Percentiles rank a stretch among this genome's conserved stretches.
These are phyloP conservation scores for Ophiosphaerella narmari DNA, from an alignment of 2,329 filamentous ascomycete genomes.

Conservation along the genomic window DNA sequence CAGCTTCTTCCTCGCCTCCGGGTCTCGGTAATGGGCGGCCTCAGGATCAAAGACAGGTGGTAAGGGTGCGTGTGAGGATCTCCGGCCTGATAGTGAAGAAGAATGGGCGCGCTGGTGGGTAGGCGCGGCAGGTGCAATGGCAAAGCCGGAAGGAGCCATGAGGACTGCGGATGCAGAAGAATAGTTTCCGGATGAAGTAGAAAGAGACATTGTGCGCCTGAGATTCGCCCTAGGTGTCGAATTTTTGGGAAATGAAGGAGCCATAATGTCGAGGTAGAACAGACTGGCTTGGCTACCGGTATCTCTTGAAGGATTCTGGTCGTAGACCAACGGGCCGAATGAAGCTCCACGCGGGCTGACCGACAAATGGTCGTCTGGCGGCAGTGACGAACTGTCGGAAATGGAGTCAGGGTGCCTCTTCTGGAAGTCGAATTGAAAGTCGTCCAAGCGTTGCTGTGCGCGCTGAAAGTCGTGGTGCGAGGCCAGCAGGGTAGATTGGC, in stretches of 20 bases:
- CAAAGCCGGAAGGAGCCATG: slow-evolving; percentile 46
- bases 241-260: slow-evolving; percentile 23
- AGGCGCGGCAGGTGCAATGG: slow-evolving; percentile 34
- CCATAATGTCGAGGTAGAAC: slow-evolving; percentile 36
- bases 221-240: slow-evolving; percentile 16
- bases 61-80: slow-evolving; percentile 31
- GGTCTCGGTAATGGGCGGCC: slow-evolving; percentile 86
- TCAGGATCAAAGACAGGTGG: slow-evolving; percentile 61
- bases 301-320: slow-evolving; percentile 20
- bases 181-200: slow-evolving; percentile 65
- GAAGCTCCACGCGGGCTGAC: slow-evolving; percentile 23
- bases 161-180: slow-evolving; percentile 52
- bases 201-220: slow-evolving; percentile 72
- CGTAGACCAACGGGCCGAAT: slow-evolving; percentile 10
- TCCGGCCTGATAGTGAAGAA: slow-evolving; percentile 31
- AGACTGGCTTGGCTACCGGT: slow-evolving; percentile 17
- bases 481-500: slow-evolving; percentile 22
- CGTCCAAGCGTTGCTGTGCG: slow-evolving; percentile 36
- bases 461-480: slow-evolving; percentile 16
- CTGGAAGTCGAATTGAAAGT: slow-evolving; percentile 39
- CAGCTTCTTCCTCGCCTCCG: slow-evolving; percentile 83
- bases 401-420: slow-evolving; percentile 5
- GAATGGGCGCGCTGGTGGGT: slow-evolving; percentile 40
- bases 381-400: slow-evolving; percentile 18
- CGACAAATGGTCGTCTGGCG: slow-evolving; percentile 13